Percentiles rank a stretch among this genome's conserved stretches.
These are phyloP conservation scores for Apostasia shenzhenica DNA, from an alignment of 106 monocot species.

Conservation along the genomic window DNA sequence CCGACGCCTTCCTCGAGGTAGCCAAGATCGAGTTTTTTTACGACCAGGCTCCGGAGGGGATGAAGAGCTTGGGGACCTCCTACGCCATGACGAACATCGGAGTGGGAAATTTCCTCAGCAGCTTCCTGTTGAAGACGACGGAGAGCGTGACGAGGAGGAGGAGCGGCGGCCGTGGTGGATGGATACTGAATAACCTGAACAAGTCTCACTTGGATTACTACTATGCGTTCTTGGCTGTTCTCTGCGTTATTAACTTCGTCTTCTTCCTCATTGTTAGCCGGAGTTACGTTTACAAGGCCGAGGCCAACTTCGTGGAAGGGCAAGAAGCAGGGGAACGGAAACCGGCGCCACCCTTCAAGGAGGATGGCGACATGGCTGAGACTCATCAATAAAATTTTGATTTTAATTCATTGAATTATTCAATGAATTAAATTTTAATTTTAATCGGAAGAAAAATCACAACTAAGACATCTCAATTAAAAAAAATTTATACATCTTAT, in stretches of 20 bases:
- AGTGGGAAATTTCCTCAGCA: constrained; percentile 6
- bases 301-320: too few relatives aligned
- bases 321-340: too few relatives aligned
- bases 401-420: too few relatives aligned
- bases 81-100: not conserved
- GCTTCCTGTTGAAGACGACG: not conserved
- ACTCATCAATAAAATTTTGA: too few relatives aligned
- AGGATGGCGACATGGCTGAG: too few relatives aligned
- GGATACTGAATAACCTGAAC: constrained; percentile 7
- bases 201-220: constrained; percentile 3
- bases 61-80: constrained; percentile 20
- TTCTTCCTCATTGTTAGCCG: not conserved
- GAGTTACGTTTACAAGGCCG: too few relatives aligned
- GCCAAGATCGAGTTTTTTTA: constrained; percentile 36
- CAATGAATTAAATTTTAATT: too few relatives aligned
- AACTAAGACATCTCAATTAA: too few relatives aligned
- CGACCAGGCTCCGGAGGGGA: constrained; percentile 56
- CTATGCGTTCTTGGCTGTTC: constrained; percentile 17
- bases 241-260: constrained; percentile 16
- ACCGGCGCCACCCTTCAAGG: too few relatives aligned
- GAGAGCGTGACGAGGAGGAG: not conserved
- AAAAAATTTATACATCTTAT: too few relatives aligned
- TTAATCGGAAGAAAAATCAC: too few relatives aligned
- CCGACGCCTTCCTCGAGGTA: constrained; percentile 13
- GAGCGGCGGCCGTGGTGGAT: not conserved